Conservation (phyloP, 306 rosid species). For the Albizia julibrissin region DNA sequence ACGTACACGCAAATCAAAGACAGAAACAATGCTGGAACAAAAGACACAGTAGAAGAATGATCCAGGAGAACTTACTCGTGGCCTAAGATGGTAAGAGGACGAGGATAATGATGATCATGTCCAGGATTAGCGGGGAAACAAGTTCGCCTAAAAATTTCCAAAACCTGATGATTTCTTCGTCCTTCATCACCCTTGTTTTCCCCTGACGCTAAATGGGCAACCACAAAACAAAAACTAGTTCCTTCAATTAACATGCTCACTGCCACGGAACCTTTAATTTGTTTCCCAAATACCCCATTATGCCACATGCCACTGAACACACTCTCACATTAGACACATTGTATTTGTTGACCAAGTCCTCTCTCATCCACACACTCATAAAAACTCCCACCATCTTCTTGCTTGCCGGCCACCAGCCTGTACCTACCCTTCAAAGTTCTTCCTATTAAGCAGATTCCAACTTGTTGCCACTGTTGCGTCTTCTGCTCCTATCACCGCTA, state of each 20-base stretch:
- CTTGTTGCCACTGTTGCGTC: conserved; percentile 71
- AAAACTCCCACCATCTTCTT: conserved; percentile 98
- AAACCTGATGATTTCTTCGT: conserved; percentile 73
- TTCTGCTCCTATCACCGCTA: conserved; percentile 79
- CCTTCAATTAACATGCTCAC: conserved; percentile 92
- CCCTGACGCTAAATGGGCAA: conserved; percentile 89
- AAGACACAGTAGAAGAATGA: not conserved
- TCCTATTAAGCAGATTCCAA: conserved; percentile 83
- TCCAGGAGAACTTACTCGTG: conserved; percentile 68
- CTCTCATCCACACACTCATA: conserved; percentile 77
- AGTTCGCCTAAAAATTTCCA: conserved; percentile 76
- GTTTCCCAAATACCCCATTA: conserved; percentile 93
- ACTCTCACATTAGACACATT: conserved; percentile 77
- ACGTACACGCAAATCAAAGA: not conserved
- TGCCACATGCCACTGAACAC: conserved; percentile 89
- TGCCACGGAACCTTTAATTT: conserved; percentile 85
- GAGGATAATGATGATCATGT: conserved; percentile 34
- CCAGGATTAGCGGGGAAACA: conserved; percentile 51
- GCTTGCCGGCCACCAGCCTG: conserved; percentile 72
- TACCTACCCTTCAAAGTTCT: conserved; percentile 62
- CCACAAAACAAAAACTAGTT: conserved; percentile 86
- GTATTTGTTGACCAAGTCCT: conserved; percentile 54
- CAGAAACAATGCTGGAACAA: not conserved
- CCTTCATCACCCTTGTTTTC: conserved; percentile 91
- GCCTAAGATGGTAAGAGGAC: conserved; percentile 76